Evolutionary conservation across 345 rosid genomes (phyloP).

Genomic region (Moricandia moricandioides): DNA sequence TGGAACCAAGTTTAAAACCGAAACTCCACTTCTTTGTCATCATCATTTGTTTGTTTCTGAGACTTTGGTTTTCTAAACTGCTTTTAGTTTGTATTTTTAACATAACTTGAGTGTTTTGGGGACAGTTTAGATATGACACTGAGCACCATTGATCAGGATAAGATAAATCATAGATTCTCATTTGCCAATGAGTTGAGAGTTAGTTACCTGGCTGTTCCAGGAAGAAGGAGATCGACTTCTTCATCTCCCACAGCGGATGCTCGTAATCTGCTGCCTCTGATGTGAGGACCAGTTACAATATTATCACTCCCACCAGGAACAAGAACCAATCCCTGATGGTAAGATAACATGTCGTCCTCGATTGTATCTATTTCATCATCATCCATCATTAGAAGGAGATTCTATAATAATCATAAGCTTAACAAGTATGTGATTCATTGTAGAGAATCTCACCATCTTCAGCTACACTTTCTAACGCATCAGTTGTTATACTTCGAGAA

Average conservation of each 20-base stretch:
- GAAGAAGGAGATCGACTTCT: constrained; percentile 98
- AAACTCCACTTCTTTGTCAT: too few relatives aligned
- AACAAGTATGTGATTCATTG: too few relatives aligned
- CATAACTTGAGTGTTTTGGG: too few relatives aligned
- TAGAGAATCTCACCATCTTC: constrained; percentile 68
- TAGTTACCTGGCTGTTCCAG: constrained; percentile 93
- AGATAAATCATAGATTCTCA: not conserved
- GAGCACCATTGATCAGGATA: too few relatives aligned
- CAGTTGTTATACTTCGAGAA: constrained; percentile 43
- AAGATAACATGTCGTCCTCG: constrained; percentile 71
- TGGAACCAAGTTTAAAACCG: too few relatives aligned
- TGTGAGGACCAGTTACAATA: constrained; percentile 81
- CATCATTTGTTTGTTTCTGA: too few relatives aligned
- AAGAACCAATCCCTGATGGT: constrained; percentile 89
- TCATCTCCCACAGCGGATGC: constrained; percentile 82
- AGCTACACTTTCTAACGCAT: constrained; percentile 76
- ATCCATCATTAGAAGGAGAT: not conserved
- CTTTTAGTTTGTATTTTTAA: too few relatives aligned
- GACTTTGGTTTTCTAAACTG: too few relatives aligned
- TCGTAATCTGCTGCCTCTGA: constrained; percentile 85
- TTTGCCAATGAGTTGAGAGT: not conserved
- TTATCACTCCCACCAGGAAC: constrained; percentile 81
- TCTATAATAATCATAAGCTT: not conserved
- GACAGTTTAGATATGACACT: too few relatives aligned
- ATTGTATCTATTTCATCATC: constrained; percentile 46